Evolutionary conservation across 306 rosid species (phyloP).

Genomic region (Fagus crenata): DNA sequence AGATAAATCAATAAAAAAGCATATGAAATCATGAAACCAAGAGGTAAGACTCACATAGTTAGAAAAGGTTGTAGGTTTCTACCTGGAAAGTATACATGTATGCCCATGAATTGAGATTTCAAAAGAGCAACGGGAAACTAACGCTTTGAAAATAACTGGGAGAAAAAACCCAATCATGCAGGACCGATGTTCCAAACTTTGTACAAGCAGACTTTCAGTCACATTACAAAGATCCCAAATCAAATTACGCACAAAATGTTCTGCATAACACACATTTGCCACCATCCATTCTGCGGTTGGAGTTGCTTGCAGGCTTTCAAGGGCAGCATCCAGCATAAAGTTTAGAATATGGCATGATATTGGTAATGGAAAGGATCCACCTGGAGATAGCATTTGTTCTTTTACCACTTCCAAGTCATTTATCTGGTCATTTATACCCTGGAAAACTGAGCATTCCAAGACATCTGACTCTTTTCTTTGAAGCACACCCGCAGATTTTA

Average conservation of each 20-base stretch:
- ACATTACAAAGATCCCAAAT: conserved; percentile 62
- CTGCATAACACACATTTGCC: conserved; percentile 38
- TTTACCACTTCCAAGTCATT: conserved; percentile 32
- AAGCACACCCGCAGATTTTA: conserved; percentile 60
- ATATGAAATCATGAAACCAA: conserved; percentile 23
- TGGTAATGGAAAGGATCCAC: conserved; percentile 45
- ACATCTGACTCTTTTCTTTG: conserved; percentile 40
- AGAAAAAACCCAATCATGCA: conserved; percentile 70
- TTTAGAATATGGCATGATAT: conserved; percentile 66
- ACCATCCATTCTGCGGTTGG: conserved; percentile 29
- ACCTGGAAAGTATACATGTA: conserved; percentile 59
- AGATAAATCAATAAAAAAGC: conserved; percentile 11
- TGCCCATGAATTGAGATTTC: conserved; percentile 48
- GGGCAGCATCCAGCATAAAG: conserved; percentile 58
- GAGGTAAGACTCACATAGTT: conserved; percentile 13
- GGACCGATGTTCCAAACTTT: conserved; percentile 73
- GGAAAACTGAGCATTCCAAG: conserved; percentile 32
- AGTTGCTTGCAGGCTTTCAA: conserved; percentile 41
- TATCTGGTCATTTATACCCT: conserved; percentile 24
- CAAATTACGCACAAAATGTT: conserved; percentile 48
- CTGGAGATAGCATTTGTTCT: conserved; percentile 31
- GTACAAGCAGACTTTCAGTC: conserved; percentile 66
- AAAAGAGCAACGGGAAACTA: conserved; percentile 45
- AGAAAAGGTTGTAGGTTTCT: conserved; percentile 29
- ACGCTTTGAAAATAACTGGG: conserved; percentile 66